Evolutionary conservation across 2,329 filamentous ascomycete genomes (phyloP).

Genomic region (Epichloe baconii): DNA sequence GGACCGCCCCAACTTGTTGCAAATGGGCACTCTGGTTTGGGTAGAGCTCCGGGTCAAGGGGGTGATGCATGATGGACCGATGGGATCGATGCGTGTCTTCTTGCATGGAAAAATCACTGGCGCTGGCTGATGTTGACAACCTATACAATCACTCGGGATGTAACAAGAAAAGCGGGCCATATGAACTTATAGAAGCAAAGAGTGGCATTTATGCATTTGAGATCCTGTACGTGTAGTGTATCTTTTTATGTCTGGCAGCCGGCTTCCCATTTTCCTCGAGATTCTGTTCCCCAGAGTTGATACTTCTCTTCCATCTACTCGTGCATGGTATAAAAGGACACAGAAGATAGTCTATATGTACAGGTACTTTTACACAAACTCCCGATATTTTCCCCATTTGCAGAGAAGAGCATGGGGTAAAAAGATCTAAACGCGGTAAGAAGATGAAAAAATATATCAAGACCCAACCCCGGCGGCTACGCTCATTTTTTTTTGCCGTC

Average conservation of each 20-base stretch:
- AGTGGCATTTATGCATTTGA: slow-evolving; percentile 6
- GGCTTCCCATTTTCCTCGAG: neutral
- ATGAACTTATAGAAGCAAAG: neutral
- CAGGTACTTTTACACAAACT: neutral
- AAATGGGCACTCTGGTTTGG: slow-evolving; percentile 45
- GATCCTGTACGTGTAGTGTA: neutral
- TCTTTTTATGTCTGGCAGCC: neutral
- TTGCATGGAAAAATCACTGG: neutral
- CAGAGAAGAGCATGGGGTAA: neutral
- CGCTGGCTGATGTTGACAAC: neutral
- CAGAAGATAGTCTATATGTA: neutral
- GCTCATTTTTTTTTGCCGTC: neutral
- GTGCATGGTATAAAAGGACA: slow-evolving; percentile 11
- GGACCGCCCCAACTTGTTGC: slow-evolving; percentile 36
- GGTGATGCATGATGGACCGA: neutral
- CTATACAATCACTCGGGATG: neutral
- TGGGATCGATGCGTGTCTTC: neutral
- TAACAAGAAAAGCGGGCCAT: neutral
- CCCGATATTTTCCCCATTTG: neutral
- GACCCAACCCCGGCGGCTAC: neutral
- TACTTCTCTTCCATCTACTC: slow-evolving; percentile 6
- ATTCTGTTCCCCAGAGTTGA: neutral
- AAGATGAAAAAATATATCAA: neutral
- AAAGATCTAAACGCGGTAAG: neutral
- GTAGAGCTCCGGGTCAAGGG: slow-evolving; percentile 34